Evolutionary conservation across 2,329 filamentous ascomycete species (phyloP), one percentile per base, ranked within the genome.

Genomic region (Ascochyta koolunga): DNA sequence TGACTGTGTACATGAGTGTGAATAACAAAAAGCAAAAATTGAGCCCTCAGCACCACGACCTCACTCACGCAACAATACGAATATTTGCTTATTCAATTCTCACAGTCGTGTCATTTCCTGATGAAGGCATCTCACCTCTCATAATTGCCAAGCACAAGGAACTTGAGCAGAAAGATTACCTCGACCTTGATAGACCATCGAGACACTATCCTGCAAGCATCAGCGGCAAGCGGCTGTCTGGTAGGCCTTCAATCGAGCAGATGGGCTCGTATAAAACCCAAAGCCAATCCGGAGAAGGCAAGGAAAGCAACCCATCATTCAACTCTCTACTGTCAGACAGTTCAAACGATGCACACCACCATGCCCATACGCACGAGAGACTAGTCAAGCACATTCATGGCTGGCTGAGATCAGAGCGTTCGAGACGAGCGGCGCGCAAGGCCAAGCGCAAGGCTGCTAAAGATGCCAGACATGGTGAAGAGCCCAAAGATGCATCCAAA

Each of bases 341-440:
- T 27, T 69, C 70, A 5, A 56, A 64, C 36, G 62, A 66, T 33
- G 54, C 39, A 29, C 45, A 58, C 6, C 46, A 64, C 9, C 62
- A 69, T 21, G 31, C 54, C 10, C 59, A 72, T 61, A 40, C 59
- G 27, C 70, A 74, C 27, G 71, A 76, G 18, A 67, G 67, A 38
- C 68, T 96, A 7, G 76, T 95, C 24, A 82, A 86, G 18, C 90
- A 96, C 69, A 86, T 97, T 13, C 82, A 85, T 22, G 86, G 90
- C 61, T 98, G 93, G 93, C 78, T 97, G 33, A 86, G 93, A 64
- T 84, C 88, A 43, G 92, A 97, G 76, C 89, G 88, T 68, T 77
- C 80, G 27, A 90, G 89, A 72, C 86, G 86, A 64, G 82, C 83
- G 33, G 75, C 80, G 9, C 80, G 81, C 44, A 85, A 82, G 68